Conservation (phyloP, 2,329 filamentous ascomycete genomes). For the Zasmidium citrigriseum region DNA sequence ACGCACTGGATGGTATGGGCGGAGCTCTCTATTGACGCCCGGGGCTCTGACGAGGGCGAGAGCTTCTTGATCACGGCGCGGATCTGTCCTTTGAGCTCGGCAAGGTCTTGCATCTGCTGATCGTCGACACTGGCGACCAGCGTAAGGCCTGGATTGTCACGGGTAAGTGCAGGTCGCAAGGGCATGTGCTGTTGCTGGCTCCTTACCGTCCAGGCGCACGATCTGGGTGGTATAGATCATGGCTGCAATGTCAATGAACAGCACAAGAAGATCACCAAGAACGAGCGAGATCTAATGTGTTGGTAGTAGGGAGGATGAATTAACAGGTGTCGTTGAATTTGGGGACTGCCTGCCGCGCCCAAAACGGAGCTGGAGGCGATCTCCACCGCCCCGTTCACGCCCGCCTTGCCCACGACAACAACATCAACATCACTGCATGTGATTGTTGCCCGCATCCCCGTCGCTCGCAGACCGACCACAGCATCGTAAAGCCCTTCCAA, state of each 20-base stretch:
- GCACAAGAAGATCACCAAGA: not conserved
- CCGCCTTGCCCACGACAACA: not conserved
- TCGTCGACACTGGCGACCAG: constrained; percentile 94
- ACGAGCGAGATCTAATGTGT: not conserved
- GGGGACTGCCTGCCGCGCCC: not conserved
- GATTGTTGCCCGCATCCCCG: not conserved
- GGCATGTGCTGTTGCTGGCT: constrained; percentile 1
- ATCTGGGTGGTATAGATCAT: constrained; percentile 73
- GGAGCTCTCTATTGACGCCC: constrained; percentile 88
- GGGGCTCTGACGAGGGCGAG: constrained; percentile 82
- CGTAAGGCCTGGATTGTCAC: constrained; percentile 70
- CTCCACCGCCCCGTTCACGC: not conserved
- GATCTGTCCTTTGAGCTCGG: constrained; percentile 85
- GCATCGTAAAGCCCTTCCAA: not conserved
- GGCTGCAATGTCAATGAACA: not conserved
- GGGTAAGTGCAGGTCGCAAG: constrained; percentile 9
- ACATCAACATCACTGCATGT: not conserved
- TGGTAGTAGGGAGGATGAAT: too few species aligned
- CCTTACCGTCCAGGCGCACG: constrained; percentile 81
- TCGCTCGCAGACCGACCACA: not conserved
- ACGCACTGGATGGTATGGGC: constrained; percentile 82
- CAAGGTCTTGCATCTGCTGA: constrained; percentile 73
- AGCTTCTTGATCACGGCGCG: constrained; percentile 88
- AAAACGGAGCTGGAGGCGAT: not conserved
- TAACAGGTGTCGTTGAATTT: constrained; percentile 3